Conservation (phyloP, 257 asterid genomes). For the Ocimum tenuiflorum region DNA sequence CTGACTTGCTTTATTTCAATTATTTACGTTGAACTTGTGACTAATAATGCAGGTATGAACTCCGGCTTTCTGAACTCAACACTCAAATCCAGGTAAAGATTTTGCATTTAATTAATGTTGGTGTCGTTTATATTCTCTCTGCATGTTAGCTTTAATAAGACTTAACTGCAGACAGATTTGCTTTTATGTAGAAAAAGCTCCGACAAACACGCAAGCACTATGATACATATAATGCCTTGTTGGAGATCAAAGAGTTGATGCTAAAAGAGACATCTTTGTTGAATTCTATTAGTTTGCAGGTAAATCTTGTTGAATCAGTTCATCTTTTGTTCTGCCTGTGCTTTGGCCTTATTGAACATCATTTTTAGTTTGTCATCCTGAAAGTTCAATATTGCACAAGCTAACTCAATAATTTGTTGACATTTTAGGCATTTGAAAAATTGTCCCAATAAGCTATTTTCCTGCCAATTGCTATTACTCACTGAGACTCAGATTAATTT, state of each 20-base stretch:
- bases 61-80: slow-evolving; percentile 67
- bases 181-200: slow-evolving; percentile 50
- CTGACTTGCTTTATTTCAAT: neutral
- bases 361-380: no score
- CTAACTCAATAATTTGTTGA: neutral
- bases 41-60: slow-evolving; percentile 59
- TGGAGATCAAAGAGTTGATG: slow-evolving; percentile 79
- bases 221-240: slow-evolving; percentile 72
- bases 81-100: slow-evolving; percentile 58
- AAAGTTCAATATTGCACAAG: no score
- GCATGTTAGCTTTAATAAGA: slow-evolving; percentile 16
- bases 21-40: slow-evolving; percentile 1
- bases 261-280: slow-evolving; percentile 75
- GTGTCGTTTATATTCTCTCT: neutral
- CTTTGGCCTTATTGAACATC: neutral
- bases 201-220: slow-evolving; percentile 56
- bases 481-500: neutral
- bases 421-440: neutral
- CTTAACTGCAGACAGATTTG: slow-evolving; percentile 16
- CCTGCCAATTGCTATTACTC: neutral
- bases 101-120: neutral
- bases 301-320: slow-evolving; percentile 20
- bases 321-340: neutral
- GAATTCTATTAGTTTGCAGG: slow-evolving; percentile 82
- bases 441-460: neutral